These are phyloP conservation scores for Kodamaea laetipori DNA, from an alignment of 805 yeast species.

Conservation along the genomic window DNA sequence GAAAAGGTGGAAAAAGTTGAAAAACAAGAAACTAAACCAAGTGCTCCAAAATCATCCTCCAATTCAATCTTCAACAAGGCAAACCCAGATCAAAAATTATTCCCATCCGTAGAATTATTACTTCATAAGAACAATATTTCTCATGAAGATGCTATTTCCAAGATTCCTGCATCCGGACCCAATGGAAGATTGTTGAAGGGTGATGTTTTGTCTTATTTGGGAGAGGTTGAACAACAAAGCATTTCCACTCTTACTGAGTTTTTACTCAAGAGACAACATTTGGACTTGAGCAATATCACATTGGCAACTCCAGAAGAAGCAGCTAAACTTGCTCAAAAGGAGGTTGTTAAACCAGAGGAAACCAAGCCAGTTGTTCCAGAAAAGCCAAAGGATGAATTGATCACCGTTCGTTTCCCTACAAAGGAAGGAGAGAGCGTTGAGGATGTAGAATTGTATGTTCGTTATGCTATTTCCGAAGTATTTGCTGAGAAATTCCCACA, in stretches of 20 bases:
- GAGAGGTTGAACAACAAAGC: constrained; percentile 62
- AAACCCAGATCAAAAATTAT: constrained; percentile 63
- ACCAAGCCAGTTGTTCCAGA: constrained; percentile 17
- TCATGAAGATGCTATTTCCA: constrained; percentile 64
- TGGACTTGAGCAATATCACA: constrained; percentile 73
- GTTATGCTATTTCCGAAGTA: constrained; percentile 28
- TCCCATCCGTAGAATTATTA: constrained; percentile 77
- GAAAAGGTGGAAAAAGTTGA: constrained; percentile 17
- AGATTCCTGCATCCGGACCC: constrained; percentile 85
- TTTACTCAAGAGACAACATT: constrained; percentile 56
- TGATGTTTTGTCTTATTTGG: constrained; percentile 83
- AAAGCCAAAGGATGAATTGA: constrained; percentile 13
- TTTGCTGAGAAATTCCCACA: constrained; percentile 41
- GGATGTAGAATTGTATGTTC: constrained; percentile 11
- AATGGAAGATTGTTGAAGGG: constrained; percentile 87
- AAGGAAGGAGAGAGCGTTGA: constrained; percentile 10
- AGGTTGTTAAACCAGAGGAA: constrained; percentile 12
- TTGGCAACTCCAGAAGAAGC: constrained; percentile 36
- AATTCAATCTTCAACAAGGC: constrained; percentile 48
- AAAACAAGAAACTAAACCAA: constrained; percentile 12
- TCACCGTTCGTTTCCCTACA: constrained; percentile 21
- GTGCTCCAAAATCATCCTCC: constrained; percentile 7
- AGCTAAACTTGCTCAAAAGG: constrained; percentile 17
- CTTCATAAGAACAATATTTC: constrained; percentile 65
- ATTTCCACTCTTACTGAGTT: constrained; percentile 56